Conservation (phyloP, 176 grass and related monocot species). For the Aegilops speltoides region DNA sequence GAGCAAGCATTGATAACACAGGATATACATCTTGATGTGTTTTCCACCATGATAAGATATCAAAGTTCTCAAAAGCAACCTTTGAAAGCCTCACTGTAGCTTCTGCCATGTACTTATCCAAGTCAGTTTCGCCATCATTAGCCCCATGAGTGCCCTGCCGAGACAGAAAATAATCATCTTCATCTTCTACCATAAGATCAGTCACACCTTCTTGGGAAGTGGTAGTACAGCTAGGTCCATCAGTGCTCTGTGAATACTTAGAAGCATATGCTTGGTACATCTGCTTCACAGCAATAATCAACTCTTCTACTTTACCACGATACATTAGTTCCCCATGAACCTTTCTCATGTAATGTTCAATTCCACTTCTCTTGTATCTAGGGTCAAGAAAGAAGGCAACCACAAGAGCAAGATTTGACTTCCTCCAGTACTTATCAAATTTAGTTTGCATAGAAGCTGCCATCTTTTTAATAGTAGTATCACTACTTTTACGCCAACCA, state of each 20-base stretch:
- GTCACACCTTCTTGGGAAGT: not conserved
- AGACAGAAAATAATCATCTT: too few relatives aligned
- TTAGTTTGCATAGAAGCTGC: not conserved
- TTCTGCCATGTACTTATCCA: slow-evolving; percentile 5
- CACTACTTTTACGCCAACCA: not conserved
- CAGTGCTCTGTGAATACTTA: not conserved
- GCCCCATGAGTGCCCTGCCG: not conserved
- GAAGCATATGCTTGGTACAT: not conserved
- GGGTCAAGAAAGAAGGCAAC: not conserved
- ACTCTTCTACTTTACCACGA: not conserved
- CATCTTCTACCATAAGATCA: too few relatives aligned
- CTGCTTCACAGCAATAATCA: not conserved
- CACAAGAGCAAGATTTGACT: not conserved
- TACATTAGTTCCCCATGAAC: not conserved
- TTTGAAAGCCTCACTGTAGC: not conserved
- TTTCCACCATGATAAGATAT: too few relatives aligned
- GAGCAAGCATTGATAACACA: too few relatives aligned
- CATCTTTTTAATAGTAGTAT: not conserved
- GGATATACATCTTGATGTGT: too few relatives aligned
- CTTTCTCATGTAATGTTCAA: not conserved
- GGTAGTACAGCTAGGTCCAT: not conserved
- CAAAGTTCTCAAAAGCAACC: too few relatives aligned
- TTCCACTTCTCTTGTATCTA: not conserved
- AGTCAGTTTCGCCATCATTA: not conserved
- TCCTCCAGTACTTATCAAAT: not conserved